Base-by-base conservation (phyloP, 768 basidiomycete species). In the Nevesoporus exiguus region DNA sequence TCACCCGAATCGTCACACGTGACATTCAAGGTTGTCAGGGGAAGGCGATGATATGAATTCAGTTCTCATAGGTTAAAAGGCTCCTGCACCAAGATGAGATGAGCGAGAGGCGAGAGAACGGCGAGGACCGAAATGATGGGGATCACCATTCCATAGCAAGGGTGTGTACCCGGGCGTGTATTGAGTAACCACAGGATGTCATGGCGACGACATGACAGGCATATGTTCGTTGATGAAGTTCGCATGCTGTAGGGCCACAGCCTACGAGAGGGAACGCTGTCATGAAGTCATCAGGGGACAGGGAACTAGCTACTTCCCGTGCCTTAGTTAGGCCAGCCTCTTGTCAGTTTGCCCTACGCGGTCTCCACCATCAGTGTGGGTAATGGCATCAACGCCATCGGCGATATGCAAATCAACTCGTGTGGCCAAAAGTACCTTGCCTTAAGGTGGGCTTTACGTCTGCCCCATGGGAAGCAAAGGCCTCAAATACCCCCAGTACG, bases 201-300 rank as follows among this genome's bases (percentile, higher is more conserved):
- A 47, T 37, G 22, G 42, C 14, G 36, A 43, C 41, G 22, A 24
- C 9, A 7, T 15, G 15, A 40, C n/a, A 22, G 22, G 51, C 25
- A 11, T 14, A n/a, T n/a, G 7, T 24, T 44, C 7, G 36, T 10
- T 36, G 34, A 15, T n/a, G 19, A 17, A 30, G n/a, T 40, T 33
- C n/a, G n/a, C 45, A 25, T 13, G 25, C 31, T 14, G 29, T 9
- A 47, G 40, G 52, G 52, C n/a, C 52, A 52, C 52, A n/a, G n/a
- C n/a, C n/a, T n/a, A 25, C 21, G 36, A 52, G 10, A 15, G 30
- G 24, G 44, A 25, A 33, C 10, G 24, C 15, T 1, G 1, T 27
- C 22, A n/a, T 27, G n/a, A n/a, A 8, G 33, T 29, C 41, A 34
- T 11, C n/a, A 37, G 37, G 19, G 34, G 17, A 22, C 25, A 24